phyloP scores from a whole-genome alignment of 176 grass and related monocot species.

The Cymbopogon citratus region DNA sequence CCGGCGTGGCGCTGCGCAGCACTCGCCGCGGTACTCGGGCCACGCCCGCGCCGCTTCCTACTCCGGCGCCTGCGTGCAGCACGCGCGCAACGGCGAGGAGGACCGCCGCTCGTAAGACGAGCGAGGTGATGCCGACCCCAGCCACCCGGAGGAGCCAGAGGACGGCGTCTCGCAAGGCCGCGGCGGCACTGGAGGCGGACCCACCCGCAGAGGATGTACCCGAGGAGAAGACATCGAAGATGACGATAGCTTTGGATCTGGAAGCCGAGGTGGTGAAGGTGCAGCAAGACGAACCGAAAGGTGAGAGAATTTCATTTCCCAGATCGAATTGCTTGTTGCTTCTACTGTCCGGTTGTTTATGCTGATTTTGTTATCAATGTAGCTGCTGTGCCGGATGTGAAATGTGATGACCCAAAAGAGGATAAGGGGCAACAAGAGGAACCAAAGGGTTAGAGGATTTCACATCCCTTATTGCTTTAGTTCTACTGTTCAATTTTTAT shows the following conservation, averaged over 20 bases:
- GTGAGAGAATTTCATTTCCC: not conserved
- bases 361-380: not conserved
- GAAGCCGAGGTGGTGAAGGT: conserved; percentile 23
- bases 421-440: conserved; percentile 26
- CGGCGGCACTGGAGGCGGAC: not conserved
- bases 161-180: conserved; percentile 19
- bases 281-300: not conserved
- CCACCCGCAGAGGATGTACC: not conserved
- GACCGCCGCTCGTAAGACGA: not conserved
- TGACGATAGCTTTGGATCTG: conserved; percentile 30
- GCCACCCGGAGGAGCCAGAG: conserved; percentile 50
- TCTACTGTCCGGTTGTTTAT: conserved; percentile 3
- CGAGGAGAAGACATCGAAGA: conserved; percentile 17
- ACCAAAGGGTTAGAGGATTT: conserved; percentile 26
- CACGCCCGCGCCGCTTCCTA: not conserved
- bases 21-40: conserved; percentile 31
- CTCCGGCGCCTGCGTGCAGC: conserved; percentile 4
- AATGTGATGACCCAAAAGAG: conserved; percentile 19
- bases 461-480: not conserved
- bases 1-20: conserved; percentile 26
- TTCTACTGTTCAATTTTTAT: not conserved
- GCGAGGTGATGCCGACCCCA: conserved; percentile 22
- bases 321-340: not conserved
- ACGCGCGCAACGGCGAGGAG: not conserved
- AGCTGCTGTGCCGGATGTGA: conserved; percentile 5